Evolutionary conservation across 2,329 filamentous ascomycete species (phyloP).

Genomic region (Aotearoamyces nothofagi): DNA sequence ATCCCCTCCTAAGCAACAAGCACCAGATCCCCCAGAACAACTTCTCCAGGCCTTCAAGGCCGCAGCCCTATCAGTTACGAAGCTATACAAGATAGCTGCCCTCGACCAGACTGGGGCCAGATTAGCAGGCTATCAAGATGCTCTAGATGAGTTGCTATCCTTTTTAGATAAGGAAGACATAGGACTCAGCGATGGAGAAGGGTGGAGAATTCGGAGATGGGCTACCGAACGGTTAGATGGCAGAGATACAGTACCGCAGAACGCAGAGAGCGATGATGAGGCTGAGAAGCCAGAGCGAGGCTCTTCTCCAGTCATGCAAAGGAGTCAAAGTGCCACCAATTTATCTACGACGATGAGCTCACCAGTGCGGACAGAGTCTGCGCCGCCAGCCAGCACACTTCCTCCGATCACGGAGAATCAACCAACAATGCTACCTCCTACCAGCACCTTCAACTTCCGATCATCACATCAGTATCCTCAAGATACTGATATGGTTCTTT

Average conservation of each 20-base stretch:
- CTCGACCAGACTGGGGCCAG: slow-evolving; percentile 62
- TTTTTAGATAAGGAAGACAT: slow-evolving; percentile 76
- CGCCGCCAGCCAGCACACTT: slow-evolving; percentile 12
- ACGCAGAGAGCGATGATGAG: slow-evolving; percentile 56
- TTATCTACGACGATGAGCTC: slow-evolving; percentile 20
- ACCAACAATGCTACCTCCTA: slow-evolving; percentile 31
- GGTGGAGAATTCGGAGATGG: slow-evolving; percentile 44
- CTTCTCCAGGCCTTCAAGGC: slow-evolving; percentile 83
- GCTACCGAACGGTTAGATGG: slow-evolving; percentile 56
- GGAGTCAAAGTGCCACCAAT: slow-evolving; percentile 28
- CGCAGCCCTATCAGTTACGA: slow-evolving; percentile 86
- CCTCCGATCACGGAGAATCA: slow-evolving; percentile 8
- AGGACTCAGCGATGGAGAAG: slow-evolving; percentile 67
- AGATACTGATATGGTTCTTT: slow-evolving; percentile 41
- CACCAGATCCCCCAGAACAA: slow-evolving; percentile 38
- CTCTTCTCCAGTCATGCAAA: slow-evolving; percentile 41
- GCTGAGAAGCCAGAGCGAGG: slow-evolving; percentile 42
- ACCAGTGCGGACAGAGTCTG: slow-evolving; percentile 23
- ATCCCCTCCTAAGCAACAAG: slow-evolving; percentile 26
- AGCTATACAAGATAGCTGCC: slow-evolving; percentile 86
- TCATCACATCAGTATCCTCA: slow-evolving; percentile 43
- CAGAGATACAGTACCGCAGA: slow-evolving; percentile 34
- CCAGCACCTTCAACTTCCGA: slow-evolving; percentile 55
- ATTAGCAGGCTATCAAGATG: slow-evolving; percentile 81
- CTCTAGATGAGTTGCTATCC: slow-evolving; percentile 72